Base-by-base conservation (phyloP, 441 rosid species). In the Erodium trifolium region DNA sequence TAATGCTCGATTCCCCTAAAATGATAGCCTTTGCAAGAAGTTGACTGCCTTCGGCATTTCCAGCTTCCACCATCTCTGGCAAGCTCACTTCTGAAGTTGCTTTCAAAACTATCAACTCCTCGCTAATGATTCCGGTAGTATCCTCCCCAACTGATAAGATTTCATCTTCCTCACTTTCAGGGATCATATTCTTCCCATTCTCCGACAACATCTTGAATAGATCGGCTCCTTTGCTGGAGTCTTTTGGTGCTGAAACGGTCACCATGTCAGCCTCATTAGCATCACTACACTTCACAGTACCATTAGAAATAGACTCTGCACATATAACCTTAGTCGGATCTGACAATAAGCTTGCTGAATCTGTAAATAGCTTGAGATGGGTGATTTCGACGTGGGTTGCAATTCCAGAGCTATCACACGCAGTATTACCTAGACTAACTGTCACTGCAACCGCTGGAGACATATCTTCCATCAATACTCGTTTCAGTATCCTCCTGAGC, bases 401-500 rank as follows among this genome's bases (percentile, higher is more conserved):
- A 62, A 72, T 62, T 65, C 76, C 75, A 63, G 78, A 68, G 77
- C 72, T 85, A 78, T 79, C 67, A 43, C 57, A 70, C 19, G 29
- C 77, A 72, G 82, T 79, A 73, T 79, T 84, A 82, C 86, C 85
- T 72, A 80, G 75, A 73, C 85, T 80, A 82, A 82, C 76, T 68
- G 85, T 86, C 82, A 84, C 79, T 27, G 71, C 72, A 67, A 80
- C 85, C 68, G 81, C 76, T 72, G 71, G 51, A 79, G 76, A 77
- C 87, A 89, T 88, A 82, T 79, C 88, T 84, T 83, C 86, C 88
- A 82, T 89, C 83, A 75, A 81, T 80, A 80, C 80, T 85, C 73
- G 70, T 82, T 57, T 71, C 79, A 43, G 71, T 65, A 74, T 80
- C 45, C 70, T 75, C 34, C 34, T 31, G 76, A 74, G 78, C 80